Evolutionary conservation across 352 stramenopile species (phyloP).

Genomic region (Saprolegnia parasitica): DNA sequence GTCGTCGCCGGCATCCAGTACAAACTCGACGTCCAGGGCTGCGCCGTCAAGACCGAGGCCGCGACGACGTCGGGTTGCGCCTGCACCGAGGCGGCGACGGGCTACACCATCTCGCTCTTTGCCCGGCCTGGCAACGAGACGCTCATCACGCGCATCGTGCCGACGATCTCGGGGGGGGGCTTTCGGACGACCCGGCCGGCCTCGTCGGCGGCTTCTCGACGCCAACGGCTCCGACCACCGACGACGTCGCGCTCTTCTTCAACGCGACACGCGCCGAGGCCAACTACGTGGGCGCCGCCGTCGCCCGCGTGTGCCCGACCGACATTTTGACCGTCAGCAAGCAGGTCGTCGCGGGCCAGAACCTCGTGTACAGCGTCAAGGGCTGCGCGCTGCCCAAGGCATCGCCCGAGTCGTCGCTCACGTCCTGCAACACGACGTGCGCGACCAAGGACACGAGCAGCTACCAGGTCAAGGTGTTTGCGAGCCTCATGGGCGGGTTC

Average conservation of each 20-base stretch:
- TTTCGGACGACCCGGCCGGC: neutral
- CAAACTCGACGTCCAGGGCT: conserved; percentile 47
- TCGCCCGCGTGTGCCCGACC: conserved; percentile 39
- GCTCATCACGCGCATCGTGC: neutral
- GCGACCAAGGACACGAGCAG: neutral
- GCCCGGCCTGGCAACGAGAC: neutral
- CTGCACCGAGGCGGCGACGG: neutral
- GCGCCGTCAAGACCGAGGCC: conserved; percentile 28
- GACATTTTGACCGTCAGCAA: conserved; percentile 36
- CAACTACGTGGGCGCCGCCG: conserved; percentile 34
- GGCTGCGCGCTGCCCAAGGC: conserved; percentile 28
- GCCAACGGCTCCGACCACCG: neutral
- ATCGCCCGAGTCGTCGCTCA: neutral
- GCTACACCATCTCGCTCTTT: conserved; percentile 5
- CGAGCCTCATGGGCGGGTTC: neutral
- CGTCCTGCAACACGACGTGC: conserved; percentile 14
- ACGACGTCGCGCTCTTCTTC: conserved; percentile 21
- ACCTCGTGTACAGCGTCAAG: conserved; percentile 34
- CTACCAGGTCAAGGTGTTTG: conserved; percentile 21
- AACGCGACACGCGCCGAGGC: conserved; percentile 15
- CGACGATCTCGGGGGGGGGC: neutral
- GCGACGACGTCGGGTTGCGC: neutral
- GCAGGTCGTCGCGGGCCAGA: conserved; percentile 38
- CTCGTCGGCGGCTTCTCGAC: conserved; percentile 6
- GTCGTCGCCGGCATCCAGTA: conserved; percentile 56